Base-by-base conservation (phyloP, 1,284 basidiomycete species). In the Laetiporus sulphureus region DNA sequence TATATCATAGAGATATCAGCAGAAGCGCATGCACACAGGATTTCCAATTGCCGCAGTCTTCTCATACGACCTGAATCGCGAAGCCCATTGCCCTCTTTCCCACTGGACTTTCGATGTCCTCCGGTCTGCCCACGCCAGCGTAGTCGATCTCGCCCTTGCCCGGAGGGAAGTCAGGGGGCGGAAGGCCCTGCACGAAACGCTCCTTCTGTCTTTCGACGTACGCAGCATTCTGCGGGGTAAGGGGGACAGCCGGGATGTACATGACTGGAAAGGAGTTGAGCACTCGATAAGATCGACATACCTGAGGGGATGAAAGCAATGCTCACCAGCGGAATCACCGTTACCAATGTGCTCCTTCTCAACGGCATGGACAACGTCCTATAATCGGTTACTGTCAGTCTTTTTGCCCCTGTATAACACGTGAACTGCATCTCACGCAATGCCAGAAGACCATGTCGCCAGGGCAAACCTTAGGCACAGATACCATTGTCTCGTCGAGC, bases 371-470 rank as follows among this genome's bases (percentile, higher is more conserved):
- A 92, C 71, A 10, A 83, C 73, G 59, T 91, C 85, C 71, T 66
- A 43, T 6, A 15, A 15, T 3, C 6, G 8, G 15, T 44, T 3
- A 36, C 23, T 15, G 20, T 30, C 25, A 27, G 25, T 27, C 8
- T n/a, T n/a, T n/a, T n/a, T n/a, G n/a, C n/a, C n/a, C n/a, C n/a
- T n/a, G n/a, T n/a, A n/a, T n/a, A n/a, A n/a, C n/a, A n/a, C n/a
- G 18, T 7, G 15, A 30, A 11, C 12, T 4, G 34, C 15, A 27
- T 46, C 66, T 37, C 42, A 71, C 76, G 53, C 82, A 86, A 58
- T 91, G 90, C 89, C 89, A 92, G 66, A 89, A 90, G 1, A 89
- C 87, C 58, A 83, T 79, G 56, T 92, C 89, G 2, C 90, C 91
- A 0, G 90, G 88, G 29, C 69, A 66, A 7, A 91, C 86, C 45